Conservation (phyloP, 2,329 filamentous ascomycete species). For the Cordyceps cateniannulata region DNA sequence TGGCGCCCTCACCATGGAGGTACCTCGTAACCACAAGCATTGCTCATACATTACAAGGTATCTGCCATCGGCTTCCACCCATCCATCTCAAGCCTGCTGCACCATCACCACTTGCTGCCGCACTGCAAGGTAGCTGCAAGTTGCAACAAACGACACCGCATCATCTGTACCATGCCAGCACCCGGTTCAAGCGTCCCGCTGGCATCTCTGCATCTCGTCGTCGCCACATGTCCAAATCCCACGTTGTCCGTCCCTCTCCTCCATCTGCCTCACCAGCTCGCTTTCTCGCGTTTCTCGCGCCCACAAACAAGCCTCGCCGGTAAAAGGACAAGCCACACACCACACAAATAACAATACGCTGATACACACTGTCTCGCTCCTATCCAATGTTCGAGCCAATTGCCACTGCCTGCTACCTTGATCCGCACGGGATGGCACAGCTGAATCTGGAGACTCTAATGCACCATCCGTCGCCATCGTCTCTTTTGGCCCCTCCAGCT, state of each 20-base stretch:
- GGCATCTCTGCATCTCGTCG: background rate
- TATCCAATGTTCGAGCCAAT: slow-evolving; percentile 1
- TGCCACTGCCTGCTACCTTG: background rate
- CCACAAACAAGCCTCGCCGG: background rate
- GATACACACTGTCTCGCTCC: background rate
- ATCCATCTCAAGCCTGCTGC: background rate
- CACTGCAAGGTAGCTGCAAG: background rate
- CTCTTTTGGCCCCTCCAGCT: background rate
- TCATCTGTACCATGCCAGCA: background rate
- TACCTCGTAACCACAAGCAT: background rate
- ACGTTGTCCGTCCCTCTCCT: background rate
- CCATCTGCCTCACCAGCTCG: background rate
- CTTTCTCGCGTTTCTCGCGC: background rate
- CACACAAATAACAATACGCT: too few relatives aligned
- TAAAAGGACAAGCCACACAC: background rate
- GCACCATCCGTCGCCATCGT: background rate
- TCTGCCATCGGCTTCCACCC: background rate
- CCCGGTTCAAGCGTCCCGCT: background rate
- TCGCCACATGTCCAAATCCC: background rate
- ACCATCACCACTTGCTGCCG: background rate
- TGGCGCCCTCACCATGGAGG: background rate
- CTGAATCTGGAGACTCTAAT: slow-evolving; percentile 6
- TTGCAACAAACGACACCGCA: background rate
- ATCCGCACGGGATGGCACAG: background rate
- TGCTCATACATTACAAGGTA: background rate